Evolutionary conservation across 176 grass and related monocot species (phyloP).

Genomic region (Typha latifolia): DNA sequence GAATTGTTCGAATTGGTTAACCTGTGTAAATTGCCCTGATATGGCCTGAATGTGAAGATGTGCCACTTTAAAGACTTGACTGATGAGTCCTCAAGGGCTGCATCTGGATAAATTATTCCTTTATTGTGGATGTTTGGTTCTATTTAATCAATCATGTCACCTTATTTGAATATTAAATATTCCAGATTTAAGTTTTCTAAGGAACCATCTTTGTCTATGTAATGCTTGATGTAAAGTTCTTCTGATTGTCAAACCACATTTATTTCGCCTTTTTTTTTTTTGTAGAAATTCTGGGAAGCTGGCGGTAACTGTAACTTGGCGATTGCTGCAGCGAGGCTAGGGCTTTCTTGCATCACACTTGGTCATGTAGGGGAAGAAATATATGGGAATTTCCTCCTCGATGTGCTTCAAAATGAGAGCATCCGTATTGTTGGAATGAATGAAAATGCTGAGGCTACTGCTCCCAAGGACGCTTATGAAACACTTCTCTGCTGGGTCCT

Average conservation of each 20-base stretch:
- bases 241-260: background rate
- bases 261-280: constrained; percentile 3
- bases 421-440: constrained; percentile 80
- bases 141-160: background rate
- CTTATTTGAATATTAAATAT: background rate
- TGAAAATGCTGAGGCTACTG: constrained; percentile 36
- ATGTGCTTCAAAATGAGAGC: constrained; percentile 61
- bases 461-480: constrained; percentile 42
- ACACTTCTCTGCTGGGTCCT: constrained; percentile 94
- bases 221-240: background rate
- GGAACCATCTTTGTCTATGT: background rate
- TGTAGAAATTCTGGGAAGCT: constrained; percentile 95
- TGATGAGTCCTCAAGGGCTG: too few species aligned
- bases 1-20: too few species aligned
- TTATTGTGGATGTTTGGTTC: too few species aligned
- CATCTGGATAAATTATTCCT: too few species aligned
- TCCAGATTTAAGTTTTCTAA: background rate
- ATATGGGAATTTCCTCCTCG: constrained; percentile 91
- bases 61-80: too few species aligned
- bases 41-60: too few species aligned
- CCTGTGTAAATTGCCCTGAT: too few species aligned
- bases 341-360: constrained; percentile 60
- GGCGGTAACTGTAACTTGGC: constrained; percentile 92
- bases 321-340: constrained; percentile 75
- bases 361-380: constrained; percentile 88